Evolutionary conservation across 768 basidiomycete species (phyloP), one percentile per base, ranked within the genome.

Genomic region (Boletus reticuloceps): DNA sequence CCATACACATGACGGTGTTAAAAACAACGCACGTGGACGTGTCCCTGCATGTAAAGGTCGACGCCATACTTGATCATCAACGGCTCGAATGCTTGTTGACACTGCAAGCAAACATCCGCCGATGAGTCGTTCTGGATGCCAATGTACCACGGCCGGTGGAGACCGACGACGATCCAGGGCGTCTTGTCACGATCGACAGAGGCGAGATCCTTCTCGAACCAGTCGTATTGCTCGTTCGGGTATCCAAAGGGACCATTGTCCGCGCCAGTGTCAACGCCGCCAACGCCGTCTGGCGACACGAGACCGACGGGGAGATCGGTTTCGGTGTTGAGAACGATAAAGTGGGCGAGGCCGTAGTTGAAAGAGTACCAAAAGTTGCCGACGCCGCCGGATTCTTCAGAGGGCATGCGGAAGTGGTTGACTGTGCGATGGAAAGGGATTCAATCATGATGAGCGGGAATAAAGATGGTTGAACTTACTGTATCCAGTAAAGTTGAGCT

Each of bases 301-400:
- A 69, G 19, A 17, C 68, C 66, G 9, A 32, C 36, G 1, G 64
- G 68, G n/a, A 70, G 45, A 29, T 69, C 67, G 0, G 67, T 68
- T 50, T 69, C 68, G 3, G 44, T 50, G 19, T 70, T 32, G 45
- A 70, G 9, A 2, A 64, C 7, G 55, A 69, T 39, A 22, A 69
- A 69, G 46, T 69, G 67, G 12, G 64, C 68, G 17, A 70, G 63
- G 39, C 66, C 66, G 17, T 70, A 62, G 50, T 69, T 58, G n/a
- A 65, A 69, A 16, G 67, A 69, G 55, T 69, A 70, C 67, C 68
- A 70, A 31, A 70, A 66, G 37, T 69, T 70, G 8, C 67, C 53
- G 16, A 64, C 36, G 6, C 67, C 64, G 12, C 66, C 61, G 8
- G 67, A 68, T 38, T 58, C 65, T 0, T 58, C 56, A 8, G 66